These are phyloP conservation scores for Cladosporium sp. DNA, from an alignment of 2,329 filamentous ascomycete species.

Conservation along the genomic window DNA sequence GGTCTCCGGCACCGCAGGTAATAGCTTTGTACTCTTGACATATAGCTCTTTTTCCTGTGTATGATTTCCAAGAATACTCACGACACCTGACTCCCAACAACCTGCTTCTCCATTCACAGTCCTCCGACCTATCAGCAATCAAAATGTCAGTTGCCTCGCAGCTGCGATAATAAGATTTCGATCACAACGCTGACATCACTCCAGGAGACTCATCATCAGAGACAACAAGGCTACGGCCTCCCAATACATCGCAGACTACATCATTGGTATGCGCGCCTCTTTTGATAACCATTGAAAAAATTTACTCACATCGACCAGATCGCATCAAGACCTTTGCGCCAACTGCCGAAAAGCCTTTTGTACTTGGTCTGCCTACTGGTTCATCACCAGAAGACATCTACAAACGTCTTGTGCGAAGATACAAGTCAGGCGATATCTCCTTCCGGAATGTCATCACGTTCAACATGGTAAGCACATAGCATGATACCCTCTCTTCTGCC, in stretches of 20 bases:
- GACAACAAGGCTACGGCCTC: slow-evolving; percentile 70
- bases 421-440: slow-evolving; percentile 74
- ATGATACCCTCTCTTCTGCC: no score
- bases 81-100: not conserved
- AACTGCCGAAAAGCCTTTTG: slow-evolving; percentile 71
- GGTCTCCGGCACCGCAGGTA: not conserved
- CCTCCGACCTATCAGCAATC: not conserved
- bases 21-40: not conserved
- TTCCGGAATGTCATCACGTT: slow-evolving; percentile 89
- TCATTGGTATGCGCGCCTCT: slow-evolving; percentile 61
- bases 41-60: not conserved
- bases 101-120: not conserved
- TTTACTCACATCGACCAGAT: slow-evolving; percentile 48
- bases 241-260: slow-evolving; percentile 77
- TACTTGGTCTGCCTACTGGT: slow-evolving; percentile 80
- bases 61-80: not conserved
- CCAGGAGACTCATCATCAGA: slow-evolving; percentile 81
- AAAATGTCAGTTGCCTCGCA: not conserved
- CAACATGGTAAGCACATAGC: slow-evolving; percentile 68
- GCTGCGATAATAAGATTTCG: not conserved
- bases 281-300: not conserved
- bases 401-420: slow-evolving; percentile 69
- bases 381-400: slow-evolving; percentile 80
- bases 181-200: not conserved
- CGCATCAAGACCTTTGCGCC: slow-evolving; percentile 78